These are phyloP conservation scores for Penicillium sp. DNA, from an alignment of 2,329 filamentous ascomycete species.

Conservation along the genomic window DNA sequence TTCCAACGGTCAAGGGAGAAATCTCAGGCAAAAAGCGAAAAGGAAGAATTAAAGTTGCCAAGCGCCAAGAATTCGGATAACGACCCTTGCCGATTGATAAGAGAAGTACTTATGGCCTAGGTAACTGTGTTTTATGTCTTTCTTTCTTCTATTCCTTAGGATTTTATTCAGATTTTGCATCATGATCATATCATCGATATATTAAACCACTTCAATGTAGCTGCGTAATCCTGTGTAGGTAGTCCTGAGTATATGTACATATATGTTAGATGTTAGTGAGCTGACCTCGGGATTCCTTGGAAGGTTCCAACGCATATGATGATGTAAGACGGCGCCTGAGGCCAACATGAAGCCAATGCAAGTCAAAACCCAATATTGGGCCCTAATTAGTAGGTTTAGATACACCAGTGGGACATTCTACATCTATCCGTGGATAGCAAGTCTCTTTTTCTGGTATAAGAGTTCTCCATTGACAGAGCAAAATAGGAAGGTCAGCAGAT, in stretches of 20 bases:
- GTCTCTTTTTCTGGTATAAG: not conserved
- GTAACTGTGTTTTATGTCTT: not conserved
- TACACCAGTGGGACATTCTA: not conserved
- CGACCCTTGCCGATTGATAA: conserved; percentile 5
- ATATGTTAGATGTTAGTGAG: not conserved
- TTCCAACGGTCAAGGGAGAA: not conserved
- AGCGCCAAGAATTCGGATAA: conserved; percentile 6
- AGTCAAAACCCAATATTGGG: not conserved
- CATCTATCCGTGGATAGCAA: not conserved
- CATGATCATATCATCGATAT: not conserved
- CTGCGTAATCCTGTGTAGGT: not conserved
- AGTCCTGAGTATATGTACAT: not conserved
- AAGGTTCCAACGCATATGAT: not conserved
- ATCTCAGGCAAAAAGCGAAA: not conserved
- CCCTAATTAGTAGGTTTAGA: not conserved
- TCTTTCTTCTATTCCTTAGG: not conserved
- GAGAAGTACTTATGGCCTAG: not conserved
- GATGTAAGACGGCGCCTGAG: not conserved
- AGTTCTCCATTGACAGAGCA: not conserved
- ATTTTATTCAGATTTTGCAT: not conserved
- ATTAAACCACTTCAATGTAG: not conserved
- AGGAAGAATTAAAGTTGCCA: conserved; percentile 15
- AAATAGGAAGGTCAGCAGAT: conserved; percentile 5
- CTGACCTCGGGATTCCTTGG: not conserved
- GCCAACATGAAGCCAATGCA: not conserved